Evolutionary conservation across 441 rosid genomes (phyloP).

Genomic region (Aquilaria agallochum): DNA sequence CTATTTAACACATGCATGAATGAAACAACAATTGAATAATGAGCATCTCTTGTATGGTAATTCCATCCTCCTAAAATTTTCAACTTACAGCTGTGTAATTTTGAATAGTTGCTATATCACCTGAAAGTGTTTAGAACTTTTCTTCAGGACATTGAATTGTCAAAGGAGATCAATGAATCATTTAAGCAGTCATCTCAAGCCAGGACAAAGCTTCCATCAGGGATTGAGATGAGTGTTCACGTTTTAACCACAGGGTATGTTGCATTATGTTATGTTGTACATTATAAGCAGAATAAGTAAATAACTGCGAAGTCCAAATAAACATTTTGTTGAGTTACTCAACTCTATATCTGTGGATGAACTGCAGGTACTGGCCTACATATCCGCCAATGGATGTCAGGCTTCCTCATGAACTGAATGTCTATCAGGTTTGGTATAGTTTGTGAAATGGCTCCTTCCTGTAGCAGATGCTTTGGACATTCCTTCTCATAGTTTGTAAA

Average conservation of each 20-base stretch:
- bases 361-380: constrained; percentile 97
- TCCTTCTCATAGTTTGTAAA: background rate
- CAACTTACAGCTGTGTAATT: no score
- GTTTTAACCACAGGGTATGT: constrained; percentile 93
- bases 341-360: constrained; percentile 20
- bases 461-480: background rate
- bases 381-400: constrained; percentile 99
- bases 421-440: constrained; percentile 74
- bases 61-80: no score
- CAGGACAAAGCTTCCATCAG: constrained; percentile 93
- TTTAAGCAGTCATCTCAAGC: constrained; percentile 99
- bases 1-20: no score
- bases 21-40: no score
- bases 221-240: constrained; percentile 99
- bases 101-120: constrained; percentile 2
- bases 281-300: background rate
- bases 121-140: constrained; percentile 13
- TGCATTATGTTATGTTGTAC: background rate
- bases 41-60: no score
- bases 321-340: constrained; percentile 5
- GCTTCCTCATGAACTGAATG: constrained; percentile 97
- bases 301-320: background rate
- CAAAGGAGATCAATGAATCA: constrained; percentile 98
- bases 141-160: constrained; percentile 91
- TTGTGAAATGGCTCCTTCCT: background rate